Evolutionary conservation across 1,284 basidiomycete species (phyloP).

Genomic region (Meira nashicola): DNA sequence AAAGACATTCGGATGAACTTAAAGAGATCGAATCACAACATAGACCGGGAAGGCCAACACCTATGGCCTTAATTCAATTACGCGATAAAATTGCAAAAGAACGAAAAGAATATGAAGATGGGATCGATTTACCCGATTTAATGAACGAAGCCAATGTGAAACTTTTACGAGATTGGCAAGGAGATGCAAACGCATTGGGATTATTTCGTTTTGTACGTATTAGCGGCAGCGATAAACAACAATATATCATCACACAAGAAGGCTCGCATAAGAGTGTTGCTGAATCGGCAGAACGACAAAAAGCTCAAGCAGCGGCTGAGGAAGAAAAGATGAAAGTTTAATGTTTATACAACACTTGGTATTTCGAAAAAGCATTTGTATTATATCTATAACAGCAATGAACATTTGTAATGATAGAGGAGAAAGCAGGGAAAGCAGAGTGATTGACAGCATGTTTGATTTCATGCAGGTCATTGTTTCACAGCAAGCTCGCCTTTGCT

Average conservation of each 20-base stretch:
- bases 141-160: conserved; percentile 38
- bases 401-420: too few relatives aligned
- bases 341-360: too few relatives aligned
- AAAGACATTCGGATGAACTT: conserved; percentile 41
- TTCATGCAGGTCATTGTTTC: too few relatives aligned
- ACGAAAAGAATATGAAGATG: conserved; percentile 37
- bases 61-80: conserved; percentile 38
- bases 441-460: too few relatives aligned
- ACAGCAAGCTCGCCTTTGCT: background rate
- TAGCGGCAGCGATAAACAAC: conserved; percentile 25
- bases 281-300: background rate
- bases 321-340: background rate
- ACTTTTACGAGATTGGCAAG: conserved; percentile 46
- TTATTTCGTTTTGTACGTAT: conserved; percentile 47
- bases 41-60: conserved; percentile 38
- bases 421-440: too few relatives aligned
- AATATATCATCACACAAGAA: conserved; percentile 2
- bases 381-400: too few relatives aligned
- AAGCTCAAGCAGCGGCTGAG: background rate
- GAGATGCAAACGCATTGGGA: conserved; percentile 43
- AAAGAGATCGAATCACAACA: conserved; percentile 25
- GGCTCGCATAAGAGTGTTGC: background rate
- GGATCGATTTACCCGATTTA: conserved; percentile 47
- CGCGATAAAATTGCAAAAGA: conserved; percentile 32
- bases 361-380: too few relatives aligned